Conservation (phyloP, 1,284 basidiomycete genomes). For the Mycena sp. region DNA sequence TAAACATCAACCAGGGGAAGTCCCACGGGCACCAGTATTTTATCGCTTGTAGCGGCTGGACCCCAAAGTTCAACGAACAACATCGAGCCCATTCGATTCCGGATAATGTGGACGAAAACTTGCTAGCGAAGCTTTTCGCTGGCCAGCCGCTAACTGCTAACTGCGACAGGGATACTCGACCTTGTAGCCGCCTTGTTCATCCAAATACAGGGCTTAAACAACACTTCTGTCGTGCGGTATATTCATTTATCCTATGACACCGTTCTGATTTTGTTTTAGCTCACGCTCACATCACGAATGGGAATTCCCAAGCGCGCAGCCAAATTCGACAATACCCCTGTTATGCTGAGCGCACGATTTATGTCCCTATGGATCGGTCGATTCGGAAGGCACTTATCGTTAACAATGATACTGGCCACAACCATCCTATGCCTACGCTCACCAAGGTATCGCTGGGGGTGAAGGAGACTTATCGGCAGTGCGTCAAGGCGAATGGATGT, state of each 20-base stretch:
- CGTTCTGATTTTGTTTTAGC: background rate
- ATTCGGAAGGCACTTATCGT: background rate
- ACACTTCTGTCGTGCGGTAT: background rate
- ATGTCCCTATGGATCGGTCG: background rate
- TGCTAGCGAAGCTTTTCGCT: background rate
- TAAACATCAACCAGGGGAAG: background rate
- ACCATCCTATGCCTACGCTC: background rate
- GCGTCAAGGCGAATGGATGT: background rate
- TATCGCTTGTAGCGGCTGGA: background rate
- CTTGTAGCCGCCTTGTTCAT: background rate
- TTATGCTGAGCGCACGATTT: background rate
- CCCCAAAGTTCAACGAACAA: background rate
- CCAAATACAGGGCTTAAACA: background rate
- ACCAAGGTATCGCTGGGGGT: background rate
- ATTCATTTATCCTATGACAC: background rate
- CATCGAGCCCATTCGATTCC: background rate
- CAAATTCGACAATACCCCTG: background rate
- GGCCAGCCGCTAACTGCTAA: background rate
- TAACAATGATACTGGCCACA: background rate
- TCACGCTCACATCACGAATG: background rate
- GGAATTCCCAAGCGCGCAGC: background rate
- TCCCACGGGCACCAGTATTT: background rate
- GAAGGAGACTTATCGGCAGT: background rate
- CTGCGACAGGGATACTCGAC: background rate
- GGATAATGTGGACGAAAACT: background rate